Percentiles rank a stretch among this genome's conserved stretches.
phyloP scores from a whole-genome alignment of 306 rosid species.

The Cicer cuneatum region DNA sequence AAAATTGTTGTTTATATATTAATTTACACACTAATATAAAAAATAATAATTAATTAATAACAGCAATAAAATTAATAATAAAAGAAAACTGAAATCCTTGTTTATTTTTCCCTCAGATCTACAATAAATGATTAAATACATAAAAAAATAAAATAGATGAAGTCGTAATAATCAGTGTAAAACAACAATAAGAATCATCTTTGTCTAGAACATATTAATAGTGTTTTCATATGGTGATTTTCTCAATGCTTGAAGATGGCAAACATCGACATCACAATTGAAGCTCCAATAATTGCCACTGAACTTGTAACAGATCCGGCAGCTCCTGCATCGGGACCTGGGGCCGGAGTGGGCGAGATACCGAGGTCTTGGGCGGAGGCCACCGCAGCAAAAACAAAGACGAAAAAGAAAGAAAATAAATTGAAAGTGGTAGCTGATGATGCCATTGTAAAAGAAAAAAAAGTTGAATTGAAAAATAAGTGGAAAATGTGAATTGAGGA shows the following conservation, averaged over 20 bases:
- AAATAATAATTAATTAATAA: too few species aligned
- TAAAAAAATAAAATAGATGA: background rate
- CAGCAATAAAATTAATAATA: too few species aligned
- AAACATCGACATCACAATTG: constrained; percentile 40
- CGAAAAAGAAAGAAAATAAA: constrained; percentile 5
- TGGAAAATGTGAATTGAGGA: background rate
- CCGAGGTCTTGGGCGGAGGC: constrained; percentile 48
- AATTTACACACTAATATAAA: too few species aligned
- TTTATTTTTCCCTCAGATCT: too few species aligned
- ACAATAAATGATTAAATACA: too few species aligned
- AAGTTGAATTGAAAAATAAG: background rate
- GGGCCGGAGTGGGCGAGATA: constrained; percentile 45
- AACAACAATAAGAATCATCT: background rate
- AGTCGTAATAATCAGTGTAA: background rate
- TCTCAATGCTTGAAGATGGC: constrained; percentile 45
- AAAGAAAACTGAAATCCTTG: too few species aligned
- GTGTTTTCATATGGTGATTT: background rate
- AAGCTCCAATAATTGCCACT: constrained; percentile 47
- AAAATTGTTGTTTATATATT: too few species aligned
- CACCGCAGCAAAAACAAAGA: constrained; percentile 39
- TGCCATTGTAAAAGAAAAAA: constrained; percentile 47
- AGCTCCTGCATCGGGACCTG: constrained; percentile 8
- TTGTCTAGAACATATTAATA: background rate
- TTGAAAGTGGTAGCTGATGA: constrained; percentile 25
- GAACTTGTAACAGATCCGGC: constrained; percentile 37